Conservation (phyloP, 257 asterid genomes). For the Lycium ferocissimum region DNA sequence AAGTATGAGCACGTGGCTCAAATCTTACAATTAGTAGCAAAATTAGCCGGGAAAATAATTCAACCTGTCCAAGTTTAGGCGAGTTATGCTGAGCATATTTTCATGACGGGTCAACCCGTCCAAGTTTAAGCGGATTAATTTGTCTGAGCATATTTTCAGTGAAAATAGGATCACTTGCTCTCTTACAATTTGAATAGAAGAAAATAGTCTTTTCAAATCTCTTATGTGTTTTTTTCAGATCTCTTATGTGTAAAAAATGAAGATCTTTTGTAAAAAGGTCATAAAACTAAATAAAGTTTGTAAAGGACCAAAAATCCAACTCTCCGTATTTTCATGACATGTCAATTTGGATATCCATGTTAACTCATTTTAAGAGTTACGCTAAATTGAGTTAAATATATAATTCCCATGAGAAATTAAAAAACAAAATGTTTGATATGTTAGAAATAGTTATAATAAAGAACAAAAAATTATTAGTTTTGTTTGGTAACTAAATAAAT, state of each 20-base stretch:
- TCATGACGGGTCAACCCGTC: not conserved
- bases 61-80: not conserved
- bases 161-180: no score
- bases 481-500: not conserved
- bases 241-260: no score
- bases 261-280: no score
- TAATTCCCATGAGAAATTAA: not conserved
- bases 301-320: no score
- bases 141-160: not conserved
- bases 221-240: no score
- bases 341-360: not conserved
- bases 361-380: not conserved
- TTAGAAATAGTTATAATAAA: not conserved
- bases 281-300: no score
- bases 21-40: not conserved
- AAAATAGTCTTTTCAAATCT: no score
- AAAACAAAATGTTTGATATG: not conserved
- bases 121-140: not conserved
- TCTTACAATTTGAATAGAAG: no score
- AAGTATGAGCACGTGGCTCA: no score
- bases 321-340: not conserved
- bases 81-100: not conserved
- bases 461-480: no score
- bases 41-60: not conserved
- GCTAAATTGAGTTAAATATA: not conserved